Conservation (phyloP, 306 rosid species). For the Morella rubra region DNA sequence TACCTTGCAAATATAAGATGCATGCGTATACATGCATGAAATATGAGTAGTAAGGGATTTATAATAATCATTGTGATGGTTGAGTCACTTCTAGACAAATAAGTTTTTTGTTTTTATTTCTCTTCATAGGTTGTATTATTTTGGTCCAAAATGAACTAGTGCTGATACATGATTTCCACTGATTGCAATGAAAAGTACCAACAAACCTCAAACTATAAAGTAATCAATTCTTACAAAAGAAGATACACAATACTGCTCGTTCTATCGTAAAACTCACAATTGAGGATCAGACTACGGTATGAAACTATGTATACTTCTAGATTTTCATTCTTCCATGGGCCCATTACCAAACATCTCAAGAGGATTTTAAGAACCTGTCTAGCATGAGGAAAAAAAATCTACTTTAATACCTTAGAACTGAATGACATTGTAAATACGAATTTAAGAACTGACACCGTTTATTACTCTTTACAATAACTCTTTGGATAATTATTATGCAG, state of each 20-base stretch:
- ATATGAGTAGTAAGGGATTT: too few species aligned
- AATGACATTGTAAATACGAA: neutral
- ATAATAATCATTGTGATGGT: too few species aligned
- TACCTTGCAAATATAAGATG: neutral
- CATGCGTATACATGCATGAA: neutral
- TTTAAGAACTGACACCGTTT: neutral
- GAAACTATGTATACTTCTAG: neutral
- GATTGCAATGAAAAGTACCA: neutral
- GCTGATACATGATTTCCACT: neutral
- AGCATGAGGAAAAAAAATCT: neutral
- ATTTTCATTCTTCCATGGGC: neutral
- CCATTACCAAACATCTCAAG: neutral
- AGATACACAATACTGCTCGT: neutral
- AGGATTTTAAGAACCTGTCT: neutral
- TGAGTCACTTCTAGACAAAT: too few species aligned
- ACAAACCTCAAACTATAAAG: neutral
- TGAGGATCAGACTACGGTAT: too few species aligned
- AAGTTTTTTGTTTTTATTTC: too few species aligned
- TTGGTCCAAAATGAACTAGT: neutral
- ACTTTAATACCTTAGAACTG: neutral
- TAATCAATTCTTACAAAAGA: neutral
- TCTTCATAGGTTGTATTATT: too few species aligned
- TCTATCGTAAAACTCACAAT: too few species aligned
- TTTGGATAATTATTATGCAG: slow-evolving; percentile 16
- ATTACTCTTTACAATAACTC: neutral